These are phyloP conservation scores for Nepenthes mirabilis DNA, from an alignment of 148 eudicot species.

Conservation along the genomic window DNA sequence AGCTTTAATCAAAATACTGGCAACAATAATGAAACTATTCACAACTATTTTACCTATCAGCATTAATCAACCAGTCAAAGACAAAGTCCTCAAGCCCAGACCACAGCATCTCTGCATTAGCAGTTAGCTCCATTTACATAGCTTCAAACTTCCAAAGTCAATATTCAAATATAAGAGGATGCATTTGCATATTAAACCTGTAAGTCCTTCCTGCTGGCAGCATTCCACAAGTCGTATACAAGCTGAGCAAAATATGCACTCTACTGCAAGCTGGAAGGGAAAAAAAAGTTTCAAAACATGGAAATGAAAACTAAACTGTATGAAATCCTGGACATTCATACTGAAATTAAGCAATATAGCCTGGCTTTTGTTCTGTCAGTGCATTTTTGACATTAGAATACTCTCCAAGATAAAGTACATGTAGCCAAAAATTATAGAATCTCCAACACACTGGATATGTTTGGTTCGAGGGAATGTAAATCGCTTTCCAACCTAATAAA, in stretches of 20 bases:
- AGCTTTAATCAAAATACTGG: too few relatives aligned
- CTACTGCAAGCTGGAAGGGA: conserved; percentile 82
- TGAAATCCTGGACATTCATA: too few relatives aligned
- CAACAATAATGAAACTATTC: too few relatives aligned
- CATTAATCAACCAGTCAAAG: conserved; percentile 97
- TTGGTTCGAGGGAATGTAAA: too few relatives aligned
- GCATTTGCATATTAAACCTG: conserved; percentile 39
- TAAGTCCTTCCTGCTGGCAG: conserved; percentile 96
- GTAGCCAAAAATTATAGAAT: too few relatives aligned
- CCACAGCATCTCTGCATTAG: conserved; percentile 88
- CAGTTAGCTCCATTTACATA: conserved; percentile 9
- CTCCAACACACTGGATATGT: too few relatives aligned
- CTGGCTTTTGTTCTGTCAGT: too few relatives aligned
- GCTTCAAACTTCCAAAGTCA: conserved; percentile 6
- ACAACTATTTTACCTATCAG: conserved; percentile 59
- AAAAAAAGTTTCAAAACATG: background rate
- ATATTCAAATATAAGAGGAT: background rate
- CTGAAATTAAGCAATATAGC: too few relatives aligned
- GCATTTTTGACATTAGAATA: too few relatives aligned
- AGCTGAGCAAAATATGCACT: conserved; percentile 99
- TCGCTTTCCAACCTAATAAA: too few relatives aligned
- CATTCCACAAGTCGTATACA: conserved; percentile 98
- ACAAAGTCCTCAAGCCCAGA: conserved; percentile 95
- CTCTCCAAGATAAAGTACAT: too few relatives aligned
- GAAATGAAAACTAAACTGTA: background rate